These are phyloP conservation scores for slime mould (Dictyostelium discoideum) DNA, from an alignment of 78 protist genomes.

Conservation along the genomic window DNA sequence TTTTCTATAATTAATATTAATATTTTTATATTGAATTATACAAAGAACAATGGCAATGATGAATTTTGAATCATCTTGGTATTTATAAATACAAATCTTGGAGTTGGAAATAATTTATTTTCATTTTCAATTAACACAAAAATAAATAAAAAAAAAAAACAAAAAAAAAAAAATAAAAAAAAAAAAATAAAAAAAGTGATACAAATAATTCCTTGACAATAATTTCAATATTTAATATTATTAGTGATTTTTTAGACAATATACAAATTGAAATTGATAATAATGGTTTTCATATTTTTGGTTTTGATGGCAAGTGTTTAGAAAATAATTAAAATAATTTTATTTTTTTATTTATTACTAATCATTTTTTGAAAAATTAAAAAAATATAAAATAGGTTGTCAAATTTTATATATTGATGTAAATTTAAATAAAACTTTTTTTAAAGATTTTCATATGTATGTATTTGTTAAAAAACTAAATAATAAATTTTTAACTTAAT, in stretches of 20 bases:
- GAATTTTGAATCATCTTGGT: conserved; percentile 31
- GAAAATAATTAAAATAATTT: too few species aligned
- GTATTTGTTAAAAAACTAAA: too few species aligned
- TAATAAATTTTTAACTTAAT: not conserved
- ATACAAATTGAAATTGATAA: conserved; percentile 13
- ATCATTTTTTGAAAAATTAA: too few species aligned
- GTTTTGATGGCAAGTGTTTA: conserved; percentile 11
- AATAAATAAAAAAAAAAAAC: too few species aligned
- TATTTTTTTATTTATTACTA: not conserved
- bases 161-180: not conserved
- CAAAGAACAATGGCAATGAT: not conserved
- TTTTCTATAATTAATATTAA: too few species aligned
- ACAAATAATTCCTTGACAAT: not conserved
- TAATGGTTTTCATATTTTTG: conserved; percentile 21
- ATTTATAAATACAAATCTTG: not conserved
- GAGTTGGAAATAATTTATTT: too few species aligned
- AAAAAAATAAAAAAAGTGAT: not conserved
- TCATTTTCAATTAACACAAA: too few species aligned
- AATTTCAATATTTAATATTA: not conserved
- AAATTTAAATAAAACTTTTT: not conserved
- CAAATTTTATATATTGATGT: conserved; percentile 48
- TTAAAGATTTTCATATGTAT: conserved; percentile 29
- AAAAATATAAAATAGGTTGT: not conserved
- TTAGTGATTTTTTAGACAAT: conserved; percentile 9
- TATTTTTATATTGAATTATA: too few species aligned